Evolutionary conservation across 345 rosid genomes (phyloP).

Genomic region (Lepidium didymum): DNA sequence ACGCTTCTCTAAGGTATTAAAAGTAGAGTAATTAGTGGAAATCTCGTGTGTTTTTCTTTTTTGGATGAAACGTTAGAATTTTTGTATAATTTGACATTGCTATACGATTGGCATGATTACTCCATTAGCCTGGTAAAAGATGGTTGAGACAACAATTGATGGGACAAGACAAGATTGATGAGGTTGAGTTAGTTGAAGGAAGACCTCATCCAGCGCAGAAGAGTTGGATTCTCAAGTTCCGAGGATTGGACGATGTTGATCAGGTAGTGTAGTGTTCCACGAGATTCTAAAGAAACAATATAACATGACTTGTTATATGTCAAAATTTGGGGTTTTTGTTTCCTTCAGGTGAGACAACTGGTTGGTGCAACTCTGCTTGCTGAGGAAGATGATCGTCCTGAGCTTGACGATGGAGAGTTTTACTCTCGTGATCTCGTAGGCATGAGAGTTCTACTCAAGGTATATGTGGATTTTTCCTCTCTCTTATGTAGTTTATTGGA

Average conservation of each 20-base stretch:
- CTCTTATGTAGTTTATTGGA: neutral
- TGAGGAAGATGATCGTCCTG: constrained; percentile 70
- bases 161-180: constrained; percentile 58
- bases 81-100: neutral
- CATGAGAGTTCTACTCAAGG: constrained; percentile 68
- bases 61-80: neutral
- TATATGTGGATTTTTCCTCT: neutral
- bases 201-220: constrained; percentile 68
- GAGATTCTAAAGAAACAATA: neutral
- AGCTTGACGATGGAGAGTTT: constrained; percentile 70
- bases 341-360: constrained; percentile 62
- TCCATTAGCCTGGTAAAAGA: constrained; percentile 73
- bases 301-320: neutral
- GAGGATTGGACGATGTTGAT: constrained; percentile 60
- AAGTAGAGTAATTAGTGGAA: neutral
- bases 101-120: neutral
- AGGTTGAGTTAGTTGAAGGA: constrained; percentile 75
- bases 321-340: neutral
- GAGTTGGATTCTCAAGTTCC: constrained; percentile 81
- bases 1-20: constrained; percentile 58
- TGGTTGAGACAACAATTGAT: constrained; percentile 64
- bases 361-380: constrained; percentile 83
- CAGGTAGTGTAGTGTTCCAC: constrained; percentile 34
- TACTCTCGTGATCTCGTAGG: constrained; percentile 85
- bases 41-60: neutral